phyloP scores from a whole-genome alignment of 139 green algal genomes.

The Diplosphaera chodatii region DNA sequence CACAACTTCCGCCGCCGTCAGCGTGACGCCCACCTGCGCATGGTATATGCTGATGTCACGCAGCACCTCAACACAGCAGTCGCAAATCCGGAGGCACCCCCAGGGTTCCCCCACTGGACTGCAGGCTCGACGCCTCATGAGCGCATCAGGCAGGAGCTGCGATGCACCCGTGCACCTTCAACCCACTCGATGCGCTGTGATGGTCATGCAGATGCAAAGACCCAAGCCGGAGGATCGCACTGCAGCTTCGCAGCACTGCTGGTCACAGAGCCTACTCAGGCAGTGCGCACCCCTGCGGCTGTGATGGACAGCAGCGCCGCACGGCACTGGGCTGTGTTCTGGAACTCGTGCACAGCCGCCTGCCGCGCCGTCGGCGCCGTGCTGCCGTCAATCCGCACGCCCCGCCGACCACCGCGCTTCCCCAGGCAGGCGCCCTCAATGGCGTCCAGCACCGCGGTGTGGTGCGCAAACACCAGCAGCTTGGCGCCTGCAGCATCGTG shows the following conservation, averaged over 20 bases:
- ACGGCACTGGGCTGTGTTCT: conserved; percentile 8
- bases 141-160: too few species aligned
- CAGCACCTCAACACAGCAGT: too few species aligned
- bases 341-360: conserved; percentile 33
- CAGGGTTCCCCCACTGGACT: too few species aligned
- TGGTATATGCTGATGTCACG: background rate
- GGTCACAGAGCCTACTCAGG: too few species aligned
- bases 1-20: conserved; percentile 22
- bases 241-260: too few species aligned
- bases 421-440: conserved; percentile 9
- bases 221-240: too few species aligned
- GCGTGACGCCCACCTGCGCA: conserved; percentile 22
- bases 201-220: too few species aligned
- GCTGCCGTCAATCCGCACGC: conserved; percentile 53
- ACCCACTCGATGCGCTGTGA: too few species aligned
- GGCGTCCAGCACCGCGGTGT: conserved; percentile 41
- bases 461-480: conserved; percentile 61
- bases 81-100: too few species aligned
- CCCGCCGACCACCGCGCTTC: background rate
- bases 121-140: too few species aligned
- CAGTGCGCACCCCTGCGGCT: conserved; percentile 14
- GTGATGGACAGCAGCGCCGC: conserved; percentile 40
- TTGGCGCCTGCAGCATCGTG: conserved; percentile 33
- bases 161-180: too few species aligned
- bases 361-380: conserved; percentile 9